phyloP scores from a whole-genome alignment of 768 basidiomycete species.

The Suillus fuscotomentosus region DNA sequence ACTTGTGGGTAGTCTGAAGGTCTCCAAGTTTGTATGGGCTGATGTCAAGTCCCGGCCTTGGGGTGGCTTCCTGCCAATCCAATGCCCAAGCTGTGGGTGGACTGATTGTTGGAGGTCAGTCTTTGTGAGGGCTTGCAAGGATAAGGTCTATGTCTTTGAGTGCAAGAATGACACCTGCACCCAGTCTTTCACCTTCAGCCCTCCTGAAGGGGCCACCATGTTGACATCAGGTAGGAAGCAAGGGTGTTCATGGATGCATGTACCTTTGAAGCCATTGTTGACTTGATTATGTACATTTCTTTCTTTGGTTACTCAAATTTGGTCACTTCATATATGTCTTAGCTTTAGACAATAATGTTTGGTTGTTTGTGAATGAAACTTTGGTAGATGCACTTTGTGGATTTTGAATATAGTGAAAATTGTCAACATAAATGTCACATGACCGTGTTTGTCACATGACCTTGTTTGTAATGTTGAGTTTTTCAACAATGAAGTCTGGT shows the following conservation, averaged over 20 bases:
- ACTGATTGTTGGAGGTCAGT: neutral
- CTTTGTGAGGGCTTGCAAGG: neutral
- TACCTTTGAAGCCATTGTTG: neutral
- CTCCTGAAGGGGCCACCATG: neutral
- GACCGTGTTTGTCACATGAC: no score
- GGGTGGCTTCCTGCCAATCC: neutral
- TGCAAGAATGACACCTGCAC: neutral
- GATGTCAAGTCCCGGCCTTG: neutral
- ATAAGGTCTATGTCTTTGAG: neutral
- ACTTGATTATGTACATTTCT: neutral
- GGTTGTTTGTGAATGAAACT: no score
- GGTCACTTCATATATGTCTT: neutral
- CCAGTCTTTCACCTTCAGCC: neutral
- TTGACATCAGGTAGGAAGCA: neutral
- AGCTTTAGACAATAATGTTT: no score
- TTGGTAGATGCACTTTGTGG: no score
- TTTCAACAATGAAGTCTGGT: neutral
- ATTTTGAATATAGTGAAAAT: no score
- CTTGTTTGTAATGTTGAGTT: neutral
- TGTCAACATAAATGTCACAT: no score
- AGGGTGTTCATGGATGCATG: neutral
- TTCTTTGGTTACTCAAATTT: neutral
- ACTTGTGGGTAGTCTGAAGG: neutral
- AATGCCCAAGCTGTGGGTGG: slow-evolving; percentile 1
- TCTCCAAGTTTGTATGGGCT: neutral